Evolutionary conservation across 2,329 filamentous ascomycete genomes (phyloP).

Genomic region (Epichloe aotearoae): DNA sequence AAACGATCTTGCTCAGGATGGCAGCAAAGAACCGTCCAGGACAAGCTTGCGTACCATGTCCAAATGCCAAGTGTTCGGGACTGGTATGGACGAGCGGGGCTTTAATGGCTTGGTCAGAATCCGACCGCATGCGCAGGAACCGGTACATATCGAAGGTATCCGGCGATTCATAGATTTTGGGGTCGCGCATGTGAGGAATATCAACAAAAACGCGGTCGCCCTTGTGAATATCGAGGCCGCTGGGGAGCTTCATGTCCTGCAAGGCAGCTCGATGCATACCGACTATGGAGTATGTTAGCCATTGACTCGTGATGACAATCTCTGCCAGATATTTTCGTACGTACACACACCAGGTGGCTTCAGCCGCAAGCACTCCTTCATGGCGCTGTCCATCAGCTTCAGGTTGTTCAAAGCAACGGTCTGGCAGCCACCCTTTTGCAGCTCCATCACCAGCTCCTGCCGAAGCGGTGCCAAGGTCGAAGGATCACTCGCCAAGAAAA

Average conservation of each 20-base stretch:
- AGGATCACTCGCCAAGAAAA: constrained; percentile 4
- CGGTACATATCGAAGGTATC: constrained; percentile 7
- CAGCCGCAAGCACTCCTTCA: constrained; percentile 7
- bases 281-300: not conserved
- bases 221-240: constrained; percentile 3
- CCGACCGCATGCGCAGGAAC: constrained; percentile 6
- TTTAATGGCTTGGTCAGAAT: constrained; percentile 3
- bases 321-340: not conserved
- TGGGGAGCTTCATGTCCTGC: constrained; percentile 4
- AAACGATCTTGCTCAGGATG: constrained; percentile 3
- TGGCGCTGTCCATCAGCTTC: constrained; percentile 6
- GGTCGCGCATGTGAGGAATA: constrained; percentile 6
- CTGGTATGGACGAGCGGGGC: constrained; percentile 6
- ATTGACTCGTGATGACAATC: not conserved
- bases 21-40: constrained; percentile 7
- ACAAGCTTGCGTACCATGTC: constrained; percentile 7
- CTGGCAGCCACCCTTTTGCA: constrained; percentile 4
- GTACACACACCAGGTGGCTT: constrained; percentile 6
- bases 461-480: constrained; percentile 3
- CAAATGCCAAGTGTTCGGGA: constrained; percentile 6
- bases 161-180: constrained; percentile 4
- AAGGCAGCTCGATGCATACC: constrained; percentile 7
- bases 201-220: constrained; percentile 7
- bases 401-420: constrained; percentile 5
- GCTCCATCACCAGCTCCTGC: constrained; percentile 2